Conservation (phyloP, 2,329 filamentous ascomycete species). For the Xylaria multiplex region DNA sequence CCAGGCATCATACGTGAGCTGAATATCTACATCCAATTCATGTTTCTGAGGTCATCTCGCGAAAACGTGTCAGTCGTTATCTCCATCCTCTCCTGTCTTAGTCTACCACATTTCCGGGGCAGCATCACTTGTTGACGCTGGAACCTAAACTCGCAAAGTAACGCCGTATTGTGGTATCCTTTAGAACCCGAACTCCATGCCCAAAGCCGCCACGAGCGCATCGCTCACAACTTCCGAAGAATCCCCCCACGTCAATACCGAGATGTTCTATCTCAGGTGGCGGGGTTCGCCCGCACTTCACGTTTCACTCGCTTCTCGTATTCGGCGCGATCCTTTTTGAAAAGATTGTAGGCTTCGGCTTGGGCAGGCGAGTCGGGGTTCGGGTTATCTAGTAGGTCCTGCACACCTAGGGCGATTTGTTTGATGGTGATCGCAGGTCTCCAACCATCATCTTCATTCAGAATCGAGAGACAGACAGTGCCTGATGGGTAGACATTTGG, state of each 20-base stretch:
- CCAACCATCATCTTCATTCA: slow-evolving; percentile 99
- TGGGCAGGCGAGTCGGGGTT: slow-evolving; percentile 97
- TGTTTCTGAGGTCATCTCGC: slow-evolving; percentile 7
- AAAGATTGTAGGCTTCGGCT: slow-evolving; percentile 96
- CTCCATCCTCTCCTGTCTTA: slow-evolving; percentile 17
- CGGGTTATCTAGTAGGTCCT: slow-evolving; percentile 93
- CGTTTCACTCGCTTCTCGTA: slow-evolving; percentile 90
- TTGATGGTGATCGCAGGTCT: slow-evolving; percentile 98
- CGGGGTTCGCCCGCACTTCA: slow-evolving; percentile 89
- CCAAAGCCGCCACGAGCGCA: slow-evolving; percentile 23
- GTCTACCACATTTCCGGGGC: slow-evolving; percentile 22
- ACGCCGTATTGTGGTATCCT: slow-evolving; percentile 39
- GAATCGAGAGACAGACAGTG: slow-evolving; percentile 94
- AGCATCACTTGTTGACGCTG: slow-evolving; percentile 12
- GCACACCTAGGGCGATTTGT: slow-evolving; percentile 94
- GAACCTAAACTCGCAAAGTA: slow-evolving; percentile 34
- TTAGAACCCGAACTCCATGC: slow-evolving; percentile 40
- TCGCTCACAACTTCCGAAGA: slow-evolving; percentile 21
- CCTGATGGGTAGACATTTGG: slow-evolving; percentile 98
- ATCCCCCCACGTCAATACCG: background rate
- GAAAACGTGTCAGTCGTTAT: slow-evolving; percentile 13
- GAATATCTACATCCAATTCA: slow-evolving; percentile 18
- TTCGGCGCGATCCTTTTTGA: slow-evolving; percentile 85
- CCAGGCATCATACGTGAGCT: slow-evolving; percentile 1
- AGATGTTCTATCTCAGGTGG: slow-evolving; percentile 49